Evolutionary conservation across 257 asterid genomes (phyloP), one percentile per base, ranked within the genome.

Genomic region (Solanum sitiens): DNA sequence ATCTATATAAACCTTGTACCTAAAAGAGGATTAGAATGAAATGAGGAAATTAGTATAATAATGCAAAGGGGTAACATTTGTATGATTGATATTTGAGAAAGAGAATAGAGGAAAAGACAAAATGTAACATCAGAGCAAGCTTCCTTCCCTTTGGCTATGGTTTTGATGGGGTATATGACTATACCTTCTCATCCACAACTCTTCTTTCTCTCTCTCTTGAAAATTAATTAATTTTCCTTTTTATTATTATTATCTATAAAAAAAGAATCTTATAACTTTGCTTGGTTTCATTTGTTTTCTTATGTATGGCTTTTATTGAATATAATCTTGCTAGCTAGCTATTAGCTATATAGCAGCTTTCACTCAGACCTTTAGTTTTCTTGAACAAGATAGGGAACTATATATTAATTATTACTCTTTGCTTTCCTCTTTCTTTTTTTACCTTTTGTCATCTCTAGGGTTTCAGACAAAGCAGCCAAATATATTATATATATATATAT

Each of bases 31-130:
- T 27, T 33, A 88, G 44, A 56, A 73, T 10, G 72, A 72, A 63
- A 32, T 0, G 42, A 85, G 63, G 71, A 83, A 87, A 33, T 4
- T 53, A 56, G 23, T 21, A 79, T 65, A 76, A 37, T 20, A 68
- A 16, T 75, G 50, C 37, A 74, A 87, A 74, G 35, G 85, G 83
- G 89, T 70, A 59, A 89, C 92, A 92, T 90, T 91, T 87, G 91
- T 91, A 86, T 89, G 87, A 88, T 88, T 80, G 89, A 85, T 80
- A 92, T 88, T 88, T 80, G 89, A 85, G 84, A 92, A 59, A 89
- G 90, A 74, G 82, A 89, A 92, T 95, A 92, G 89, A 91, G 91
- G 86, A 95, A 93, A 92, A 92, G 97, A 95, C 98, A 95, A 95
- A 95, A 37, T 87, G 90, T 87, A 92, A 93, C 96, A 95, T 92